phyloP scores from a whole-genome alignment of 345 rosid species.

The Rhodamnia rubescens region DNA sequence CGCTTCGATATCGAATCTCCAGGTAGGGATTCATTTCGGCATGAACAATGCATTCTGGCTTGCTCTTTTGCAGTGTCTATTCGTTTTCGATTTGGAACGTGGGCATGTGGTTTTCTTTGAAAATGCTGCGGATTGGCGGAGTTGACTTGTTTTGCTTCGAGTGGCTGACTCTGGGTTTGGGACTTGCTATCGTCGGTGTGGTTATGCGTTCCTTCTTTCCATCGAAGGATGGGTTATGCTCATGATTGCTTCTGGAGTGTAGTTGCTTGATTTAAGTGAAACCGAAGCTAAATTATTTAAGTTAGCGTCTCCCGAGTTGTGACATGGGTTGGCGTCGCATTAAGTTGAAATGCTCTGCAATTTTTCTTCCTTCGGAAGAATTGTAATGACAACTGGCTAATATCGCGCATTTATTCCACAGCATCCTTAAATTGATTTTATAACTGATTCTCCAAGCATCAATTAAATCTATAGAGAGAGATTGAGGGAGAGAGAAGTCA shows the following conservation, averaged over 20 bases:
- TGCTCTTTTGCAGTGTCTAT: background rate
- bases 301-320: too few species aligned
- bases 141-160: background rate
- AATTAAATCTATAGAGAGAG: background rate
- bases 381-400: background rate
- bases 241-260: background rate
- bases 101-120: background rate
- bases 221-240: background rate
- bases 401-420: background rate
- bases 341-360: background rate
- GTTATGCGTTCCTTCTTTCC: background rate
- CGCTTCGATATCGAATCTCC: slow-evolving; percentile 28
- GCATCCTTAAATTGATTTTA: background rate
- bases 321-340: too few species aligned
- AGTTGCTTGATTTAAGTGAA: background rate
- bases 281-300: background rate
- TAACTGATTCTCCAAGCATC: background rate
- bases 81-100: background rate
- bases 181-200: background rate
- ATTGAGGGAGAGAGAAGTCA: too few species aligned
- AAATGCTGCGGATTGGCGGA: background rate
- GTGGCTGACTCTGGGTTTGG: background rate
- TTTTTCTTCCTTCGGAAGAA: background rate
- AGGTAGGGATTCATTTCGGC: slow-evolving; percentile 21
- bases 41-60: background rate